Evolutionary conservation across 2,329 filamentous ascomycete genomes (phyloP).

Genomic region (Fusarium pilosicola): DNA sequence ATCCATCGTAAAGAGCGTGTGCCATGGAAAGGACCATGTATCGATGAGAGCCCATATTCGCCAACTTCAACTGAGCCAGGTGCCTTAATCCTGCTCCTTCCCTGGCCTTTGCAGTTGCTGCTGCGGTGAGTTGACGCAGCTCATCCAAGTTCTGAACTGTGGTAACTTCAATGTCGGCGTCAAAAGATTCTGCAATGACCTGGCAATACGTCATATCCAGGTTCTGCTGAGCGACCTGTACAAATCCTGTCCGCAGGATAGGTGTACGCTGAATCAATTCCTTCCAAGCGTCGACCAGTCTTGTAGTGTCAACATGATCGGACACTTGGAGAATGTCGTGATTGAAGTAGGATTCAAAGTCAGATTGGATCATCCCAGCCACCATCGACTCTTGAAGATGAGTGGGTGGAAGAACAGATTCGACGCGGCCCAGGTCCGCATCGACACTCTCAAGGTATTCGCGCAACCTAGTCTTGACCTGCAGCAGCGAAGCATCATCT

Average conservation of each 20-base stretch:
- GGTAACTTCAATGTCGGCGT: slow-evolving; percentile 34
- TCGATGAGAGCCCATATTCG: slow-evolving; percentile 44
- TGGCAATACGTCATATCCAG: slow-evolving; percentile 64
- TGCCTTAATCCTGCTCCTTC: slow-evolving; percentile 48
- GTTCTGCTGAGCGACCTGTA: slow-evolving; percentile 69
- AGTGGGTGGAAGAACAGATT: slow-evolving; percentile 77
- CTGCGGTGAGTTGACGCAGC: slow-evolving; percentile 50
- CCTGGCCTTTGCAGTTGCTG: slow-evolving; percentile 52
- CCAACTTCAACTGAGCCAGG: slow-evolving; percentile 62
- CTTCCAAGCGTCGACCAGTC: slow-evolving; percentile 70
- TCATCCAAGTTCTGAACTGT: slow-evolving; percentile 46
- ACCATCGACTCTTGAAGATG: slow-evolving; percentile 89
- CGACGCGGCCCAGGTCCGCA: slow-evolving; percentile 54
- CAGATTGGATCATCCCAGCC: slow-evolving; percentile 80
- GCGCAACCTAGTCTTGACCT: slow-evolving; percentile 49
- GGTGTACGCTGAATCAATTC: slow-evolving; percentile 68
- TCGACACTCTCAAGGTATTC: slow-evolving; percentile 50
- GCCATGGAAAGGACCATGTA: slow-evolving; percentile 76
- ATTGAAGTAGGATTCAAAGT: slow-evolving; percentile 84
- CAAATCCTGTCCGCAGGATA: slow-evolving; percentile 80
- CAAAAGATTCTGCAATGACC: slow-evolving; percentile 50
- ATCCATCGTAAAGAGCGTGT: slow-evolving; percentile 91
- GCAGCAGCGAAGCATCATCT: slow-evolving; percentile 12
- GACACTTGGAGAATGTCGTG: slow-evolving; percentile 77
- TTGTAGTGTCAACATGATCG: slow-evolving; percentile 62